Evolutionary conservation across 2,329 filamentous ascomycete genomes (phyloP), one percentile per base, ranked within the genome.

Genomic region (Fusarium napiforme): DNA sequence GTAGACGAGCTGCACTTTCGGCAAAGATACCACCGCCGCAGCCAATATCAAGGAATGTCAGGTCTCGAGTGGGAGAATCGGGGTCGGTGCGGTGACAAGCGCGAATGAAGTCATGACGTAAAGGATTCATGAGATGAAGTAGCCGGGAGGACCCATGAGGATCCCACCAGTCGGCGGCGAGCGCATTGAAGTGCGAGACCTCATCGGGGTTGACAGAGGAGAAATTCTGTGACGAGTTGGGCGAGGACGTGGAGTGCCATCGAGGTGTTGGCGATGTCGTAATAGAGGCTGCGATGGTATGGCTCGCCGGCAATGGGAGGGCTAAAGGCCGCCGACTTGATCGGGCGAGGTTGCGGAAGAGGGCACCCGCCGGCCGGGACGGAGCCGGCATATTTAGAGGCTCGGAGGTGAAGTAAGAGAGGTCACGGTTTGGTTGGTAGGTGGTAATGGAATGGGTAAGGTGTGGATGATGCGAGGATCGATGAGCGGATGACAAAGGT

Each of bases 21-120:
- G 96, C 95, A 81, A 98, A 98, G 81, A 98, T 98, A 70, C 96
- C 96, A 28, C 96, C 96, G 70, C 96, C 96, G 83, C 96, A 98
- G 75, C 96, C 96, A 66, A 99, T 90, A 82, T 99, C 96, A 60
- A 99, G 92, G 82, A 94, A 97, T 39, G 87, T 87, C 8, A 94
- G 85, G 14, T 78, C 73, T 56, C 84, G 74, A 14, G 82, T 69
- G 30, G 83, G 78, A 37, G 71, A 59, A 52, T 84, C 83, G 67
- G 84, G 83, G 50, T 88, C 85, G 26, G 89, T 87, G 73, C 77
- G 76, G 52, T 92, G 89, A 80, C 96, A 98, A 71, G 85, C 84
- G 28, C 87, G 87, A 81, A 98, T 96, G 84, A 98, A 98, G 83
- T 95, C 91, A 84, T 98, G 95, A 39, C 96, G 95, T 50, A 97